Conservation (phyloP, 352 stramenopile genomes). For the Globisporangium nunn region DNA sequence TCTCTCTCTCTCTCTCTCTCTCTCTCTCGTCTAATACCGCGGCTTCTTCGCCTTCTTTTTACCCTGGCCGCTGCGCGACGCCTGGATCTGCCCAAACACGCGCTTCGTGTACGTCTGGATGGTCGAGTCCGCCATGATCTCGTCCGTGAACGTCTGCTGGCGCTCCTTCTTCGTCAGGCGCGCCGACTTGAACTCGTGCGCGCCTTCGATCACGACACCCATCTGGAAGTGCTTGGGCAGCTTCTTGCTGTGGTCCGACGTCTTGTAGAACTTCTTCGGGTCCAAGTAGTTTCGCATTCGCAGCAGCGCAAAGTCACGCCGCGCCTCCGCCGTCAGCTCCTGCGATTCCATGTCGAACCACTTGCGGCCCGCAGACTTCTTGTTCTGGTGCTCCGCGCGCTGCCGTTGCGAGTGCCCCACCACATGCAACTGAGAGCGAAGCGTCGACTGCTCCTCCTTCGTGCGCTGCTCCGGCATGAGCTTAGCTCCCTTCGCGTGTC, state of each 20-base stretch:
- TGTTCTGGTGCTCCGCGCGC: constrained; percentile 38
- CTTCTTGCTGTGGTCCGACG: constrained; percentile 72
- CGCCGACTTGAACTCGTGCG: constrained; percentile 85
- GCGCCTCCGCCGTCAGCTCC: constrained; percentile 82
- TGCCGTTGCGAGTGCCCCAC: constrained; percentile 41
- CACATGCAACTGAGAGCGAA: constrained; percentile 31
- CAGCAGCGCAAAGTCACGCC: constrained; percentile 89
- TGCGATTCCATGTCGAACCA: constrained; percentile 92
- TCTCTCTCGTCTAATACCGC: constrained; percentile 2
- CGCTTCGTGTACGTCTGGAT: constrained; percentile 85
- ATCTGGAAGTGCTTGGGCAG: constrained; percentile 89
- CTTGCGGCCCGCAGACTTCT: constrained; percentile 55
- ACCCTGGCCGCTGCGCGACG: constrained; percentile 27
- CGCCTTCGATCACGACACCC: constrained; percentile 90
- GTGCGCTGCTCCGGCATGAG: constrained; percentile 34
- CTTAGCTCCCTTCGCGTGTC: constrained; percentile 23
- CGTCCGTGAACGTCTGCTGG: constrained; percentile 90
- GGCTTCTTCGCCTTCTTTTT: constrained; percentile 46
- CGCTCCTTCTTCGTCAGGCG: constrained; percentile 91
- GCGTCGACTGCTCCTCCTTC: constrained; percentile 37
- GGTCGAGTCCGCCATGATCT: constrained; percentile 89
- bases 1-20: neutral
- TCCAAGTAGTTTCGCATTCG: constrained; percentile 94
- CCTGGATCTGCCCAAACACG: constrained; percentile 73
- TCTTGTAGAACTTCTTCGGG: constrained; percentile 97